Evolutionary conservation across 2,329 filamentous ascomycete species (phyloP).

Genomic region (Fusarium ramigenum): DNA sequence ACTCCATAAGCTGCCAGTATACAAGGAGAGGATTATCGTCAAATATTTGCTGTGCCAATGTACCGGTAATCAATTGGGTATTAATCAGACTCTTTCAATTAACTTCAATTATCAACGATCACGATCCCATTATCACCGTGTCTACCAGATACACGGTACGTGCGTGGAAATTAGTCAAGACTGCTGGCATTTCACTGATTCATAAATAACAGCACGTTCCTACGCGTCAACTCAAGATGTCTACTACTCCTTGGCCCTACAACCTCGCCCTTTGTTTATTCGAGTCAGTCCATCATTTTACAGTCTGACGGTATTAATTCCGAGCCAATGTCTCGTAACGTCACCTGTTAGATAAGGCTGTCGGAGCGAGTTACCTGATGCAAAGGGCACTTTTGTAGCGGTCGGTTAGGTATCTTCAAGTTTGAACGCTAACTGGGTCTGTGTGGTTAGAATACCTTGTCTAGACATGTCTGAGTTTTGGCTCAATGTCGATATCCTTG

Average conservation of each 20-base stretch:
- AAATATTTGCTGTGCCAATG: background rate
- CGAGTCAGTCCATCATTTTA: conserved; percentile 11
- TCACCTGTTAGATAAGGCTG: conserved; percentile 19
- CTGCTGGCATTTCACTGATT: conserved; percentile 37
- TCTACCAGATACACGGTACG: conserved; percentile 14
- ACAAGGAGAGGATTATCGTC: fast-evolving
- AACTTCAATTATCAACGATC: background rate
- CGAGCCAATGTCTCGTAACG: conserved; percentile 8
- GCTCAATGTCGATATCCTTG: background rate
- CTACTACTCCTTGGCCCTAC: background rate
- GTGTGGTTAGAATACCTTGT: background rate
- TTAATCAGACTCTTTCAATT: background rate
- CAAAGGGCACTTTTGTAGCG: conserved; percentile 2
- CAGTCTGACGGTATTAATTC: background rate
- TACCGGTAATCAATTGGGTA: background rate
- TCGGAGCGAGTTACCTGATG: conserved; percentile 4
- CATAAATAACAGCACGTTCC: conserved; percentile 23
- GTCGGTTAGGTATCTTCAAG: conserved; percentile 1
- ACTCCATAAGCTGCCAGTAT: too few species aligned
- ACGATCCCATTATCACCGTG: conserved; percentile 19
- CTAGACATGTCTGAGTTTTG: conserved; percentile 6
- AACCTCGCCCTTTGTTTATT: conserved; percentile 4
- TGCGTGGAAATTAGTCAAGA: conserved; percentile 15
- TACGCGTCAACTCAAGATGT: background rate
- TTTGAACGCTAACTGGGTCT: conserved; percentile 7